Base-by-base conservation (phyloP, 441 rosid genomes). In the Gossypium schwendimanii region DNA sequence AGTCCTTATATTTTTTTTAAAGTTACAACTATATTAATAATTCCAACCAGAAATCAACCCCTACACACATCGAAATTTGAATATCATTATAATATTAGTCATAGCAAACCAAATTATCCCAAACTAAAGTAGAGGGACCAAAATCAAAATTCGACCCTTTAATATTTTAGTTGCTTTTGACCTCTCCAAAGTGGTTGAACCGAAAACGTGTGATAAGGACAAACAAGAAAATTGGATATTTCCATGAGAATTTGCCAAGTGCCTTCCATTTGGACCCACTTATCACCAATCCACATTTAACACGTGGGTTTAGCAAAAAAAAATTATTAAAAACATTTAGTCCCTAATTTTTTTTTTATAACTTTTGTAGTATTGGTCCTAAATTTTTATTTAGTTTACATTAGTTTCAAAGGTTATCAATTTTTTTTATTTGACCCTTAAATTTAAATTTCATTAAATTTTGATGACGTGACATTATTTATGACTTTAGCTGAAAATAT, bases 181-280 rank as follows among this genome's bases (percentile, higher is more conserved):
- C n/a, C 44, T 66, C 15, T 49, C 44, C 8, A 12, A 4, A 15
- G 59, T 67, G 59, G 71, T 50, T 67, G 71, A 67, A 50, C 71
- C 59, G 52, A 9, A 24, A 24, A 47, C 31, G 3, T 0, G 3
- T 17, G 10, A 65, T 28, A 45, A 47, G 70, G 69, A 41, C 10
- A 9, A 63, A 20, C 11, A 17, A 7, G 53, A 31, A 31, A 4
- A 44, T 44, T 20, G 33, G 58, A 12, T 67, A 4, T 26, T 24
- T 4, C 33, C 33, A 31, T 31, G 33, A 31, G 5, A 7, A 24
- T 14, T 47, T 23, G 20, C 55, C 18, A 18, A 7, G 6, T 65
- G 70, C 4, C 57, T 3, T n/a, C 12, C 54, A 36, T 24, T 12
- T 8, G 58, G 39, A 14, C 24, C 24, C 14, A 17, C 24, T 17